Conservation (phyloP, 139 green algal genomes). For the Nannochloris sp. region DNA sequence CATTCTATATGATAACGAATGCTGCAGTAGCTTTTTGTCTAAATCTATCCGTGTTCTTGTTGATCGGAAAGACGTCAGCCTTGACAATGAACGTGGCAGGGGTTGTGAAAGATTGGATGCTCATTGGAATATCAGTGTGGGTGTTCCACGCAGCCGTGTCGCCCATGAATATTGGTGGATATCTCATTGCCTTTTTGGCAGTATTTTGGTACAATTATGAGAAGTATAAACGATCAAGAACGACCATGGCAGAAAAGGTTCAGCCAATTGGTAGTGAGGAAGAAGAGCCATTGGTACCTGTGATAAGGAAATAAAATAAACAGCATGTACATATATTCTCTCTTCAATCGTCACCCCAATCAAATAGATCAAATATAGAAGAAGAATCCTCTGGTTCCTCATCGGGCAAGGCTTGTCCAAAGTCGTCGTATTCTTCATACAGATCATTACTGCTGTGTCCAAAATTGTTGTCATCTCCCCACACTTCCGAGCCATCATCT, state of each 20-base stretch:
- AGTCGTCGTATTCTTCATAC: too few relatives aligned
- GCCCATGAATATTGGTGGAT: constrained; percentile 64
- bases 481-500: constrained; percentile 15
- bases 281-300: neutral
- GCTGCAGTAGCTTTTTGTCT: constrained; percentile 66
- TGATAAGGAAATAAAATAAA: neutral
- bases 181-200: constrained; percentile 40
- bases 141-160: constrained; percentile 77
- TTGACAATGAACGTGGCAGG: constrained; percentile 92
- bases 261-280: neutral
- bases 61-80: constrained; percentile 82
- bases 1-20: constrained; percentile 78
- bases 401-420: too few relatives aligned
- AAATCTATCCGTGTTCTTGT: constrained; percentile 66
- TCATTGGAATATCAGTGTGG: constrained; percentile 78
- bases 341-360: constrained; percentile 2
- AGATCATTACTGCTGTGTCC: neutral
- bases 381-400: too few relatives aligned
- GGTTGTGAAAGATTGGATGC: constrained; percentile 96
- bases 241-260: neutral
- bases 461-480: constrained; percentile 1
- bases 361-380: constrained; percentile 3
- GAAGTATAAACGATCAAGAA: neutral
- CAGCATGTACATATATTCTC: constrained; percentile 1
- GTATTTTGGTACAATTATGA: constrained; percentile 20